A percentile compares a stretch with the other conserved stretches of the same genome.
phyloP scores from a whole-genome alignment of 306 rosid genomes.

The Glycine tomentella region DNA sequence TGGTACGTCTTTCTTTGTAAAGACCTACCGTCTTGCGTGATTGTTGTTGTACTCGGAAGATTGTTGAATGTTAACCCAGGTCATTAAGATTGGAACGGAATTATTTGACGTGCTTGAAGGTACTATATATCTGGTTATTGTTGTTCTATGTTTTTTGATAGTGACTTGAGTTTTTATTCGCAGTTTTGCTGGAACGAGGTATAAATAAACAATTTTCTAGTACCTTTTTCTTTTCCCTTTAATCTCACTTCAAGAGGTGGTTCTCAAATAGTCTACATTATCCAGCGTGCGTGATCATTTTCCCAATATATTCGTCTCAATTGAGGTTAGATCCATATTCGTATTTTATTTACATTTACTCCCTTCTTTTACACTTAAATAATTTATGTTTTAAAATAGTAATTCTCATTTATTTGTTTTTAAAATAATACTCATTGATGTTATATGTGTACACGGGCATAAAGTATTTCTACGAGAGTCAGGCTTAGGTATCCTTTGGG shows the following conservation, averaged over 20 bases:
- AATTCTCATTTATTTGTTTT: too few species aligned
- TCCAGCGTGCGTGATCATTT: not conserved
- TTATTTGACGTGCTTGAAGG: not conserved
- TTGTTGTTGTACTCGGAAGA: not conserved
- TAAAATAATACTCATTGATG: too few species aligned
- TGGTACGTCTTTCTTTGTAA: not conserved
- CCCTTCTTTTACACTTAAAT: too few species aligned
- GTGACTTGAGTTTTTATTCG: slow-evolving; percentile 1
- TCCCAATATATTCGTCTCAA: not conserved
- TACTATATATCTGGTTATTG: not conserved
- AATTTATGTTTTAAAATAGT: too few species aligned
- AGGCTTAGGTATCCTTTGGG: too few species aligned
- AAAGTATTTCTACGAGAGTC: too few species aligned
- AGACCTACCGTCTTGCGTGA: slow-evolving; percentile 3
- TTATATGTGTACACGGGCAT: too few species aligned
- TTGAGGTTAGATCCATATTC: too few species aligned
- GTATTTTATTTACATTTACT: too few species aligned
- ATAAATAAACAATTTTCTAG: not conserved
- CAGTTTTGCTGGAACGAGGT: slow-evolving; percentile 21
- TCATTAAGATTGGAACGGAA: slow-evolving; percentile 27
- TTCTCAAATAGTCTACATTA: not conserved
- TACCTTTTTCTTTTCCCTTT: not conserved
- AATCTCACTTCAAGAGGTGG: not conserved
- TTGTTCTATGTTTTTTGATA: not conserved
- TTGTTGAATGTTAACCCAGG: not conserved